Base-by-base conservation (phyloP, 805 yeast genomes). In the Suhomyces emberorum region DNA sequence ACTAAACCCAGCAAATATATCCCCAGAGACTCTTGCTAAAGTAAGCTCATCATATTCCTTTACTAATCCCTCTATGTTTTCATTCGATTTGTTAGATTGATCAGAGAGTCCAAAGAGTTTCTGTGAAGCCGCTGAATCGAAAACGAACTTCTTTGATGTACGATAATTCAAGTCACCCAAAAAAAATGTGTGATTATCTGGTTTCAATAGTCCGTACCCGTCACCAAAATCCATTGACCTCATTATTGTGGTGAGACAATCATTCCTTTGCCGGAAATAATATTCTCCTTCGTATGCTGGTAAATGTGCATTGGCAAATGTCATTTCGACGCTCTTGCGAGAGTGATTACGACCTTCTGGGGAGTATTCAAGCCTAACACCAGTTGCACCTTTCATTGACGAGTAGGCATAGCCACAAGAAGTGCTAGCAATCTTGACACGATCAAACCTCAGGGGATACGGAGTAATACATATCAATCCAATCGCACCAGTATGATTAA, bases 131-230 rank as follows among this genome's bases (percentile, higher is more conserved):
- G 37, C 34, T 18, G 44, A 28, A 11, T 37, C 36, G 3, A 35
- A 22, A 23, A 46, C 37, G 14, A 41, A 43, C 10, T 47, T 34
- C 35, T 59, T 53, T 3, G 62, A 44, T 3, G 83, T 73, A 29
- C 98, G 68, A 57, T 84, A 89, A 54, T 89, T 89, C 48, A 89
- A 64, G 58, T 89, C 98, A 0, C 98, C 98, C 70, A 86, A 61
- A 35, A 88, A 56, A 50, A 88, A 82, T 4, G 81, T 59, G 52
- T 84, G 95, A 8, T 71, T 49, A 1, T 59, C 46, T 0, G 80
- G 78, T 42, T 73, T 74, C 29, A 79, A 53, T 17, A 74, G 58
- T 16, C 78, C 72, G 48, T 57, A 69, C 3, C 77, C 80, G 46
- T 80, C 82, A 9, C 70, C 73, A 51, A 83, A 80, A 37, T 71